Evolutionary conservation across 345 rosid species (phyloP), one percentile per base, ranked within the genome.

Genomic region (Corymbia maculata): DNA sequence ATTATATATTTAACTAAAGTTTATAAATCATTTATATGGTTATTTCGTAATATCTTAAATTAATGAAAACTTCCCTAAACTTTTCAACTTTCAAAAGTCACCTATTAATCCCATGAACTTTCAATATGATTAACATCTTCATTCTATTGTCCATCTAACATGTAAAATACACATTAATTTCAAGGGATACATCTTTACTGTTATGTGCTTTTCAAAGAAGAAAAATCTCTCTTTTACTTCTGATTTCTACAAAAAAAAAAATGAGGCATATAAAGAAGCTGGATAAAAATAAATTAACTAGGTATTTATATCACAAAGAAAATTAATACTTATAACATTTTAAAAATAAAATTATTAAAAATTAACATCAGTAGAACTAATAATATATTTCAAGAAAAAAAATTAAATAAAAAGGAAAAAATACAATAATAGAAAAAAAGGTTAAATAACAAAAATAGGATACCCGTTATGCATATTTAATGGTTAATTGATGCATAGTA

Each of bases 371-470:
- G 14, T 52, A 14, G 19, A 5, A 52, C 17, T 52, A 52, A 52
- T 15, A 57, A 57, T 4, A 4, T 59, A 11, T 59, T 59, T 10
- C 1, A 24, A 24, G 14, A 10, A 59, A 59, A 10, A 13, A 10
- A 24, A 10, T 10, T 21, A 7, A 53, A 21, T 53, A 53, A 53
- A 53, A 53, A 53, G 59, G 59, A 53, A 53, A 19, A 19, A 53
- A 53, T 9, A 19, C 26, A 21, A 19, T 55, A 19, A 19, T 55
- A 19, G 21, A 55, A 8, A 32, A 5, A 36, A 17, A 14, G 49
- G 49, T 5, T 7, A 8, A 36, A 0, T 1, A 4, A 68, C 3
- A 68, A 42, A 42, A 9, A 36, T 75, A 1, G 0, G 1, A 42
- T 19, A 21, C 2, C 26, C 2, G 6, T 61, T 12, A 26, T 3